Evolutionary conservation across 1,139 yeast genomes (phyloP), one percentile per base, ranked within the genome.

Genomic region (Pichia sp.): DNA sequence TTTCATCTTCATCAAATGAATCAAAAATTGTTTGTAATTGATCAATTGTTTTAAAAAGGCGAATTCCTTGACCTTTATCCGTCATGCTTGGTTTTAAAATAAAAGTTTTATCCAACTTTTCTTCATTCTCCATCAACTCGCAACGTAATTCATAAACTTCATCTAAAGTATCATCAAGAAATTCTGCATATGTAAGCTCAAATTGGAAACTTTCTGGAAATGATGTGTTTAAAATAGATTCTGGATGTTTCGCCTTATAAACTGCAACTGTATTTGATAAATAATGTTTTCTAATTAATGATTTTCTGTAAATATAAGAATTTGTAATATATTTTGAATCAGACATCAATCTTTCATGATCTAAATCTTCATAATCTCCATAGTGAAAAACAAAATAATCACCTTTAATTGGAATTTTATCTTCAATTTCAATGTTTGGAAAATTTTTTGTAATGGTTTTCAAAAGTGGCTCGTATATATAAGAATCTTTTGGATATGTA

Each of bases 181-280:
- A 92, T 64, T 92, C 98, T 1, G 97, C 97, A 66, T 87, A 92
- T 61, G 92, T 97, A n/a, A 92, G 79, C 61, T 92, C 97, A 37
- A 92, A 70, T 50, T 82, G 83, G 67, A 73, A 88, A 3, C 92
- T 76, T 49, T 80, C 86, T 0, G 97, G 94, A 50, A 79, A 81
- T 2, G 95, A 80, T 1, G 57, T 58, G 2, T 65, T 69, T 48
- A 92, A 71, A 2, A 81, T 69, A 4, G 92, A 81, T 0, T 69
- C 64, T 0, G 96, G 95, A 60, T 88, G 67, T 63, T 92, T 92
- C 27, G 84, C 87, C 4, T 72, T 70, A 60, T 77, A 90, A 54
- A 81, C 78, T 44, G 79, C 84, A 28, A 92, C 76, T 0, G 96
- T 86, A 58, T 88, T 84, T 26, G 95, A 79, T 52, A 92, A 70